Percentiles rank a stretch among this genome's conserved stretches.
Conservation (phyloP, 176 grass and related monocot species). For the Oryza officinalis region DNA sequence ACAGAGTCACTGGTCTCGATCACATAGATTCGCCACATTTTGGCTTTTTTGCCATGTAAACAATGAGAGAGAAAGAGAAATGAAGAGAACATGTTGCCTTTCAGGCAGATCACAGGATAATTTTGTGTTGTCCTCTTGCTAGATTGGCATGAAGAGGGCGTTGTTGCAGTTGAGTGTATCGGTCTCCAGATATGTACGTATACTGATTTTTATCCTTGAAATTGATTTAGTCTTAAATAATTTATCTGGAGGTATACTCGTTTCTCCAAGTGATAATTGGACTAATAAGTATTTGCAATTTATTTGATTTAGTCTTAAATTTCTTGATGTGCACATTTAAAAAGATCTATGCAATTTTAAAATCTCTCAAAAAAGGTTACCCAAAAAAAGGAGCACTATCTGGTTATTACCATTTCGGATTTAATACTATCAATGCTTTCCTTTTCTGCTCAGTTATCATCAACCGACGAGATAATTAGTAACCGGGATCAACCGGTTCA, state of each 20-base stretch:
- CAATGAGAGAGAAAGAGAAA: not conserved
- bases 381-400: too few species aligned
- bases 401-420: too few species aligned
- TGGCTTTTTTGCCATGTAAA: not conserved
- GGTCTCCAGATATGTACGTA: not conserved
- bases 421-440: too few species aligned
- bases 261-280: not conserved
- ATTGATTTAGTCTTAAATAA: too few species aligned
- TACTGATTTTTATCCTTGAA: too few species aligned
- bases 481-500: too few species aligned
- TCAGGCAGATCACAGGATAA: not conserved
- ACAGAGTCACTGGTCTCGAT: not conserved
- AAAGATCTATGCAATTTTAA: too few species aligned
- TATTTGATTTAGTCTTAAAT: not conserved
- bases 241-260: not conserved
- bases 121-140: slow-evolving; percentile 21
- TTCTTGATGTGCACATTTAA: too few species aligned
- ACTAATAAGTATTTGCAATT: not conserved
- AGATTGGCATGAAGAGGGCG: not conserved
- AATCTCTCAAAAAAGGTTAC: too few species aligned
- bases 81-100: not conserved
- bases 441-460: too few species aligned
- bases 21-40: slow-evolving; percentile 15
- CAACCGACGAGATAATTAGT: too few species aligned
- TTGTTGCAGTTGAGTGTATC: slow-evolving; percentile 17